Base-by-base conservation (phyloP, 148 eudicot genomes). In the Fagopyrum tataricum region DNA sequence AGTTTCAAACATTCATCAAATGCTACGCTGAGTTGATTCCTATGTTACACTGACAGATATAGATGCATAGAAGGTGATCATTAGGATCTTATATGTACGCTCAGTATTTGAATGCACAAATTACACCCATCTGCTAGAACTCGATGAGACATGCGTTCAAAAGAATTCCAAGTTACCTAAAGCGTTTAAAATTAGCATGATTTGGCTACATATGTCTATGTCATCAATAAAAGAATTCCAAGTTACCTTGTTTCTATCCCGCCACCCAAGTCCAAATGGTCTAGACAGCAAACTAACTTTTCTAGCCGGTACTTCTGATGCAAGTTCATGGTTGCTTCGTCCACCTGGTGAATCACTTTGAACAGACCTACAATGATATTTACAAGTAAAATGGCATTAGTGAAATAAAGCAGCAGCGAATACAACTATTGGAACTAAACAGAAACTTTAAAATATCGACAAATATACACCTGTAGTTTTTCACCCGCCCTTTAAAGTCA, bases 191-290 rank as follows among this genome's bases (percentile, higher is more conserved):
- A 52, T 4, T 4, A 15, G 20, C 49, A 46, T 10, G 58, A 20
- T 20, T 20, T 0, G 7, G 20, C 62, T 20, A 7, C 7, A 56
- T 56, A 56, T 21, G 6, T 7, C n/a, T 1, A 7, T 20, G 24
- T 4, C 9, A 56, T 21, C 8, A 53, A 53, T 23, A 1, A 44
- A 46, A 43, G 52, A 23, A 74, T 42, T 15, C 1, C 21, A 74
- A 43, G 70, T 70, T 74, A 90, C 99, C 96, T 88, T 92, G 87
- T 81, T 87, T 79, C 77, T 85, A 74, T 96, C 96, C 75, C 94
- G 88, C 99, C 97, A 92, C 48, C 98, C 90, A 74, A 94, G 85
- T 78, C 93, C 97, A 85, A 95, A 95, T 72, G 98, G 97, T 83
- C 97, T 87, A 47, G 91, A 78, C 14, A 95, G 85, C 81, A 96